Conservation (phyloP, 352 stramenopile genomes). For the Phytophthora pluvialis region DNA sequence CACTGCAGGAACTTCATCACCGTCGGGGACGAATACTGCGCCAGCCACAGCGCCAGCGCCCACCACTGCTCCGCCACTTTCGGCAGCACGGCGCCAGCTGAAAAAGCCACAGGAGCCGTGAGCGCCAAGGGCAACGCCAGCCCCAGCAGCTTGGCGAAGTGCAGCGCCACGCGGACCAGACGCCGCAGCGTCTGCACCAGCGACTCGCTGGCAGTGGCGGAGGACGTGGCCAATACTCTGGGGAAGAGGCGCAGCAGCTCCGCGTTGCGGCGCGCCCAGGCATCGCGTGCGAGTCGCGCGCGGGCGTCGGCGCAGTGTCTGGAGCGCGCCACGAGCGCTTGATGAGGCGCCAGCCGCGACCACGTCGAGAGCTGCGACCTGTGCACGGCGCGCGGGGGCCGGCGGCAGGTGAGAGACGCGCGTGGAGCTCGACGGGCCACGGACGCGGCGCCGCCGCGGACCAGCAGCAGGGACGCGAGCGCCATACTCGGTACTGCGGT, state of each 20-base stretch:
- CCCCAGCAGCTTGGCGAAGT: slow-evolving; percentile 66
- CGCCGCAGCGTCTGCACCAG: slow-evolving; percentile 46
- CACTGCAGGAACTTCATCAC: slow-evolving; percentile 97
- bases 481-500: not conserved
- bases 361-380: slow-evolving; percentile 23
- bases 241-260: slow-evolving; percentile 34
- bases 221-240: slow-evolving; percentile 30
- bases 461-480: slow-evolving; percentile 2
- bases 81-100: slow-evolving; percentile 26
- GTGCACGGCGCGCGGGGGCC: not conserved
- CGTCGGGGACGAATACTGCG: slow-evolving; percentile 81
- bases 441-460: not conserved
- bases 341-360: slow-evolving; percentile 28
- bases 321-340: slow-evolving; percentile 27
- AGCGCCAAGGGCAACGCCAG: slow-evolving; percentile 54
- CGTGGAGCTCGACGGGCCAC: slow-evolving; percentile 10
- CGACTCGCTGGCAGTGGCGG: slow-evolving; percentile 21
- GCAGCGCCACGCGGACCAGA: slow-evolving; percentile 53
- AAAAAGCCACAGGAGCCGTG: slow-evolving; percentile 49
- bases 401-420: not conserved
- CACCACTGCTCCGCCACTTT: slow-evolving; percentile 65
- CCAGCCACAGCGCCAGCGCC: slow-evolving; percentile 64
- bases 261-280: slow-evolving; percentile 26
- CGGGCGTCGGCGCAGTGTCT: slow-evolving; percentile 3
- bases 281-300: slow-evolving; percentile 23